phyloP scores from a whole-genome alignment of 139 green algal species.

The Diplosphaera chodatii region DNA sequence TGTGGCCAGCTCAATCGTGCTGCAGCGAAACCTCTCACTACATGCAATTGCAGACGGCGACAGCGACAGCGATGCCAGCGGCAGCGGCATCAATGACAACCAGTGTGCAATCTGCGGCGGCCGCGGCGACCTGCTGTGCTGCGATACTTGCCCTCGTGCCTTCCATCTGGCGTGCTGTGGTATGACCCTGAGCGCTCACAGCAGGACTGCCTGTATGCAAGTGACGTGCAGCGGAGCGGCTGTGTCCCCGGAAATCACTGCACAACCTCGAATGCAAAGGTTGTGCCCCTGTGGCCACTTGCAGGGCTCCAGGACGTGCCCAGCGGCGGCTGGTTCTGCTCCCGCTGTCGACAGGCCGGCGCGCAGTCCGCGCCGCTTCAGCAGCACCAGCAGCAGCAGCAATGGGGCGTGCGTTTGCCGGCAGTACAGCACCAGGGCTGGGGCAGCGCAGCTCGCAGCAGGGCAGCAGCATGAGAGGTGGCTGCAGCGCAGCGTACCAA shows the following conservation, averaged over 20 bases:
- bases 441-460: no score
- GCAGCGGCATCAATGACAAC: slow-evolving; percentile 17
- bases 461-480: no score
- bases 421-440: not conserved
- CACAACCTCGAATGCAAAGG: not conserved
- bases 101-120: slow-evolving; percentile 21
- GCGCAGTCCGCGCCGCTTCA: not conserved
- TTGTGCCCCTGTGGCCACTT: no score
- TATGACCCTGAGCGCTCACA: not conserved
- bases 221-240: no score
- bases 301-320: not conserved
- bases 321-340: not conserved
- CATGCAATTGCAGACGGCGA: not conserved
- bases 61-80: not conserved
- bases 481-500: no score
- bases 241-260: not conserved
- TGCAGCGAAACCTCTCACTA: no score
- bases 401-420: no score
- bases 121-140: slow-evolving; percentile 43
- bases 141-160: slow-evolving; percentile 36
- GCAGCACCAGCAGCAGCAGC: not conserved
- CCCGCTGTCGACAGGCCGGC: not conserved
- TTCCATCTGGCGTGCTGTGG: slow-evolving; percentile 46
- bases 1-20: not conserved
- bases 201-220: not conserved